These are phyloP conservation scores for Podaxis carcinomalis DNA, from an alignment of 768 basidiomycete species.

Conservation along the genomic window DNA sequence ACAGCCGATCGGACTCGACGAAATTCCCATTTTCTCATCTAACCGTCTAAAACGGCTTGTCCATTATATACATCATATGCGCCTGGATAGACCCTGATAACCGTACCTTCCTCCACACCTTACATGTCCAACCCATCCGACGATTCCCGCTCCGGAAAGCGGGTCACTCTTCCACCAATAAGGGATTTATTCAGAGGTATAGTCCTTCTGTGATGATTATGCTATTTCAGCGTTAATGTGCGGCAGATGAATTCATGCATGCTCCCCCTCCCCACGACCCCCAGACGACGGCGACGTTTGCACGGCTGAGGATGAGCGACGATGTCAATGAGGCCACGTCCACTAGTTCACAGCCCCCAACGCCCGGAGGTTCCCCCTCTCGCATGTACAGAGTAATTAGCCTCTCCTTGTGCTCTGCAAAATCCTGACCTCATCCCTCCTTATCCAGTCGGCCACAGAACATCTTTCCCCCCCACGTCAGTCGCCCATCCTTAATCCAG, in stretches of 20 bases:
- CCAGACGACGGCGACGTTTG: slow-evolving; percentile 32
- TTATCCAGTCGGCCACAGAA: not conserved
- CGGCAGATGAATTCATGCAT: slow-evolving; percentile 44
- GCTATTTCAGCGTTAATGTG: slow-evolving; percentile 7
- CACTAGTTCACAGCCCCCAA: not conserved
- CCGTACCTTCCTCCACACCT: slow-evolving; percentile 10
- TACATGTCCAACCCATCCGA: slow-evolving; percentile 25
- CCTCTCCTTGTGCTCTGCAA: not conserved
- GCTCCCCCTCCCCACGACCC: slow-evolving; percentile 32
- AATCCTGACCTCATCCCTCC: not conserved
- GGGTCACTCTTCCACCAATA: slow-evolving; percentile 68
- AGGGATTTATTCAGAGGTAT: slow-evolving; percentile 64
- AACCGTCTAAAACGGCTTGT: slow-evolving; percentile 8
- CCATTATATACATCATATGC: slow-evolving; percentile 17
- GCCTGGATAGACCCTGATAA: slow-evolving; percentile 11
- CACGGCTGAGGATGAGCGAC: slow-evolving; percentile 38
- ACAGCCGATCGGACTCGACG: slow-evolving; percentile 9
- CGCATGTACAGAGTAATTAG: not conserved
- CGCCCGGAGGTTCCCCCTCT: not conserved
- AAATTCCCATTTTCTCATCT: slow-evolving; percentile 1
- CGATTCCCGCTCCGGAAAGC: slow-evolving; percentile 24
- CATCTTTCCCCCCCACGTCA: not conserved
- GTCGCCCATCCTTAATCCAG: not conserved
- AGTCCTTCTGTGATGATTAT: not conserved
- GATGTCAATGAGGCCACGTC: slow-evolving; percentile 23